Base-by-base conservation (phyloP, 345 rosid genomes). In the Melaleuca alternifolia region DNA sequence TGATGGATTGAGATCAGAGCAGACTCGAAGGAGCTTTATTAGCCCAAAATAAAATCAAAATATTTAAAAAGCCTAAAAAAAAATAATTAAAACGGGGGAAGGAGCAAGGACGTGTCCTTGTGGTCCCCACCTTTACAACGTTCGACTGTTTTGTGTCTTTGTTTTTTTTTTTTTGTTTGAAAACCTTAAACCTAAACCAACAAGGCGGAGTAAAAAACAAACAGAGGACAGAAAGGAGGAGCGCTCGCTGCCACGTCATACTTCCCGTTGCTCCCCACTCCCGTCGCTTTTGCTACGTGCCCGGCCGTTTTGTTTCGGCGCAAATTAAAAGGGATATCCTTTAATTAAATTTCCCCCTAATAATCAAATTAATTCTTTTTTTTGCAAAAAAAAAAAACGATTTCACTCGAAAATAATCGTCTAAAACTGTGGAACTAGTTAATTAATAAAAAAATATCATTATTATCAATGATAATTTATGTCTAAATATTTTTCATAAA, bases 41-140 rank as follows among this genome's bases (percentile, higher is more conserved):
- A 7, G 76, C n/a, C 75, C 44, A 62, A 28, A 33, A 33, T 16
- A 3, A 65, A 16, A 33, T 71, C 20, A 71, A 33, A 71, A 33
- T 15, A 62, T 14, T 14, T 62, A 16, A 33, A 62, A 30, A 62
- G 41, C 9, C 11, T 9, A 8, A 51, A 15, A 15, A 51, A 14
- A 14, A 51, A 51, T 15, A 6, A n/a, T 11, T 8, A 4, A 16
- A 16, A 18, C 3, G 2, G 9, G 1, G 7, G 0, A 62, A 15
- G 4, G 30, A 11, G 11, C 28, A 11, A 57, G 62, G 62, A 57
- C 62, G 23, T 65, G 77, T 30, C 44, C 24, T 7, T 5, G 84
- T 53, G 84, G 90, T 37, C 92, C 93, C 93, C 93, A 90, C 93
- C 21, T 8, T 82, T 50, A 28, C 94, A 91, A 92, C 93, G 95